Evolutionary conservation across 2,329 filamentous ascomycete genomes (phyloP).

Genomic region (Fusarium sp.): DNA sequence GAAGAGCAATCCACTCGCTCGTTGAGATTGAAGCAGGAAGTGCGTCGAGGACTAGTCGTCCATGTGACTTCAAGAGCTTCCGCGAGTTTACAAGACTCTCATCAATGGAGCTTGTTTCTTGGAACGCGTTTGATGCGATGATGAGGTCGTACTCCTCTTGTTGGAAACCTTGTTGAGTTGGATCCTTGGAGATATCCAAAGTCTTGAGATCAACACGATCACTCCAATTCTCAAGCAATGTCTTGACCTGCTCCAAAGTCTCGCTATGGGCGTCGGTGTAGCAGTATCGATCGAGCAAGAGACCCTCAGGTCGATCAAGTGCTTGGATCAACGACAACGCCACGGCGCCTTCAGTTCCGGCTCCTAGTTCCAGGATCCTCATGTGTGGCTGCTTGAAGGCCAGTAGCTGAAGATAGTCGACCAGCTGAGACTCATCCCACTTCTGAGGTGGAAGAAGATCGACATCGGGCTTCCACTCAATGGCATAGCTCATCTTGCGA

Average conservation of each 20-base stretch:
- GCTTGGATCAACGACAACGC: constrained; percentile 11
- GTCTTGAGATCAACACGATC: constrained; percentile 5
- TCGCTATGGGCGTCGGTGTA: not conserved
- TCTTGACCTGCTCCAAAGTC: not conserved
- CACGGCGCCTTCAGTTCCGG: not conserved
- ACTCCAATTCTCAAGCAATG: constrained; percentile 4
- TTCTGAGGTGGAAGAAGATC: constrained; percentile 7
- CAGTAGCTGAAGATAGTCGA: constrained; percentile 14
- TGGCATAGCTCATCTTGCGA: constrained; percentile 23
- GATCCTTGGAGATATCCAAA: constrained; percentile 12
- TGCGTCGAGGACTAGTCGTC: constrained; percentile 7
- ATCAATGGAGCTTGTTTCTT: not conserved
- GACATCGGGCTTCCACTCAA: constrained; percentile 17
- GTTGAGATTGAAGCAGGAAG: not conserved
- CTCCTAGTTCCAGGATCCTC: constrained; percentile 18
- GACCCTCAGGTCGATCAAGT: constrained; percentile 11
- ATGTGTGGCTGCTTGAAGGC: constrained; percentile 26
- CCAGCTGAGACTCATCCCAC: not conserved
- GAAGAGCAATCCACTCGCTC: not conserved
- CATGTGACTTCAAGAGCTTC: constrained; percentile 14
- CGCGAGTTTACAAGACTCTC: constrained; percentile 9
- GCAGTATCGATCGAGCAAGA: constrained; percentile 10
- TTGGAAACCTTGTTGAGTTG: constrained; percentile 5
- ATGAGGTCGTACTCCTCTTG: constrained; percentile 14
- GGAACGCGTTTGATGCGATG: constrained; percentile 1